phyloP scores from a whole-genome alignment of 148 eudicot genomes.

The Silene conica region DNA sequence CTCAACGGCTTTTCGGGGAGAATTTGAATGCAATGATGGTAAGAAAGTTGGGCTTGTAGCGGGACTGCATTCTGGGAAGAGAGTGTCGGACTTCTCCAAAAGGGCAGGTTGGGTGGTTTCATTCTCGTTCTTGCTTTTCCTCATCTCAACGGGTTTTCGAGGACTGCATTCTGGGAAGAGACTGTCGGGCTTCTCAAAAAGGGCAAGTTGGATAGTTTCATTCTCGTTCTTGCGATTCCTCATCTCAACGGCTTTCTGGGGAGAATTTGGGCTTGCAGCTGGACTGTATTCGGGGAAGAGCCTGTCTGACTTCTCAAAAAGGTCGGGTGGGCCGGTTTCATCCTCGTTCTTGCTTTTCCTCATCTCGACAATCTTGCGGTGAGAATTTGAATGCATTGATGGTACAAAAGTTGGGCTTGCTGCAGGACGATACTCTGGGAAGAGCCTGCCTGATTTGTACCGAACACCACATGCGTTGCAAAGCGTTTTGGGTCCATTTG shows the following conservation, averaged over 20 bases:
- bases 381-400: constrained; percentile 82
- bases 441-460: constrained; percentile 82
- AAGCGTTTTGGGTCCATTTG: constrained; percentile 82
- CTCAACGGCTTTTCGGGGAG: background rate
- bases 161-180: constrained; percentile 68
- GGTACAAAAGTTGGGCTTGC: constrained; percentile 92
- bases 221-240: background rate
- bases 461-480: constrained; percentile 97
- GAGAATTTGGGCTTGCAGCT: constrained; percentile 56
- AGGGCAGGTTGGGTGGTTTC: background rate
- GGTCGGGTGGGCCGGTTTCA: background rate
- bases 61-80: constrained; percentile 89
- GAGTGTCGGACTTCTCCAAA: constrained; percentile 56
- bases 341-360: constrained; percentile 4
- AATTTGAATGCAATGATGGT: constrained; percentile 20
- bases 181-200: constrained; percentile 50
- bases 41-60: constrained; percentile 91
- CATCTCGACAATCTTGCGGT: constrained; percentile 52
- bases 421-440: constrained; percentile 91
- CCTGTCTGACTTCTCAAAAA: constrained; percentile 33
- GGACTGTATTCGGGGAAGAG: constrained; percentile 93
- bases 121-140: background rate
- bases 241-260: background rate
- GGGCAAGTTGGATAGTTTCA: background rate
- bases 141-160: background rate